A percentile compares a stretch with the other conserved stretches of the same genome.
Conservation (phyloP, 257 asterid species). For the Forsythia viridissima region DNA sequence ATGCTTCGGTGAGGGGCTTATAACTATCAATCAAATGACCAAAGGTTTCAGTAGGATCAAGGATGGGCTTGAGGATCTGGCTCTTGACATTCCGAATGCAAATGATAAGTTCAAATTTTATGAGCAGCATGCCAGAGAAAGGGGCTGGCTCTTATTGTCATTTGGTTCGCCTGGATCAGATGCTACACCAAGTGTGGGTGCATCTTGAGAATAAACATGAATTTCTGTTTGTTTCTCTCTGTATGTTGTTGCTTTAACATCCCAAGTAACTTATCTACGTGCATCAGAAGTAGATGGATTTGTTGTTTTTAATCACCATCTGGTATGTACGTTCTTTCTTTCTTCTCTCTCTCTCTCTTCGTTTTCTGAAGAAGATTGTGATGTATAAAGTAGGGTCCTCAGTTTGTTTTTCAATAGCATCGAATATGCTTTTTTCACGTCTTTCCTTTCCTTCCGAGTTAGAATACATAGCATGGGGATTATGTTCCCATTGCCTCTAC, state of each 20-base stretch:
- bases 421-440: not conserved
- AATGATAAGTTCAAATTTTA: constrained; percentile 72
- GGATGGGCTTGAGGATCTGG: constrained; percentile 91
- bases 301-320: not conserved
- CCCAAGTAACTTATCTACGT: not conserved
- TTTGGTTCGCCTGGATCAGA: constrained; percentile 31
- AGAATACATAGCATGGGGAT: no score
- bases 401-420: not conserved
- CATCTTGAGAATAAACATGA: constrained; percentile 32
- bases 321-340: not conserved
- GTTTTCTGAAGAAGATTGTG: not conserved
- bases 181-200: constrained; percentile 21
- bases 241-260: constrained; percentile 22
- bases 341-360: not conserved
- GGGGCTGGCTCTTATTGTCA: constrained; percentile 65
- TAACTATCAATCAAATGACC: constrained; percentile 90
- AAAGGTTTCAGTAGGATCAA: constrained; percentile 84
- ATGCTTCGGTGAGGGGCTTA: constrained; percentile 85
- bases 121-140: constrained; percentile 52
- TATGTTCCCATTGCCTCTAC: no score
- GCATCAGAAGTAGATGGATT: constrained; percentile 15
- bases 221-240: constrained; percentile 20
- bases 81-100: constrained; percentile 94
- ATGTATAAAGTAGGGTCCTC: not conserved
- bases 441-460: not conserved